phyloP scores from a whole-genome alignment of 768 basidiomycete species.

The Rhizopogon salebrosus region DNA sequence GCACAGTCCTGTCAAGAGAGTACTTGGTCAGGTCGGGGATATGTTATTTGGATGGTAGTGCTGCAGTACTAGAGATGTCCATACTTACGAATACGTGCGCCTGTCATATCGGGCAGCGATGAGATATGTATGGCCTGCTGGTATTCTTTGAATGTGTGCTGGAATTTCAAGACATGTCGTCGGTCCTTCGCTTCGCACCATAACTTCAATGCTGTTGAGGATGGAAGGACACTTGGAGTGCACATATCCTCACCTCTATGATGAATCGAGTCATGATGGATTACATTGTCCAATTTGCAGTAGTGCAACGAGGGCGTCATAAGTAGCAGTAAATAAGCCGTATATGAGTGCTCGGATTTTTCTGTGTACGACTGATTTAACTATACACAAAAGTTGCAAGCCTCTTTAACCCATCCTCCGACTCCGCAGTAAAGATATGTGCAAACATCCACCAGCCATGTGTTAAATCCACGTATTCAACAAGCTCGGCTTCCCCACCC shows the following conservation, averaged over 20 bases:
- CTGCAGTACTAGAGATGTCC: background rate
- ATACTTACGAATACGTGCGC: background rate
- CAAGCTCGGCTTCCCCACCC: slow-evolving; percentile 10
- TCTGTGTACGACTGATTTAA: too few relatives aligned
- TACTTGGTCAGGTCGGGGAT: slow-evolving; percentile 74
- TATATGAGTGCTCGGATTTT: too few relatives aligned
- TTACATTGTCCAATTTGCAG: too few relatives aligned
- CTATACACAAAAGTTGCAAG: background rate
- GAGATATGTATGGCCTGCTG: background rate
- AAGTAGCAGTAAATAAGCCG: too few relatives aligned
- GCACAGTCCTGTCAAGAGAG: slow-evolving; percentile 45
- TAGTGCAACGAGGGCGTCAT: too few relatives aligned
- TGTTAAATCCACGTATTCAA: slow-evolving; percentile 19
- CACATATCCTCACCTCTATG: too few relatives aligned
- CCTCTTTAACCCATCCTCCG: background rate
- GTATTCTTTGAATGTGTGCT: background rate
- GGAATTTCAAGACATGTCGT: background rate
- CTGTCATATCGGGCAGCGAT: background rate
- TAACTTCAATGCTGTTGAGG: too few relatives aligned
- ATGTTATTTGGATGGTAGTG: slow-evolving; percentile 77
- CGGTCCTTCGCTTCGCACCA: background rate
- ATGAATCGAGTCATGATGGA: too few relatives aligned
- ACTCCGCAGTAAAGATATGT: slow-evolving; percentile 6
- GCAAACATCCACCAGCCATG: slow-evolving; percentile 19
- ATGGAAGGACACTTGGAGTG: too few relatives aligned